These are phyloP conservation scores for Saccharomycopsis capsularis DNA, from an alignment of 805 yeast genomes.

Conservation along the genomic window DNA sequence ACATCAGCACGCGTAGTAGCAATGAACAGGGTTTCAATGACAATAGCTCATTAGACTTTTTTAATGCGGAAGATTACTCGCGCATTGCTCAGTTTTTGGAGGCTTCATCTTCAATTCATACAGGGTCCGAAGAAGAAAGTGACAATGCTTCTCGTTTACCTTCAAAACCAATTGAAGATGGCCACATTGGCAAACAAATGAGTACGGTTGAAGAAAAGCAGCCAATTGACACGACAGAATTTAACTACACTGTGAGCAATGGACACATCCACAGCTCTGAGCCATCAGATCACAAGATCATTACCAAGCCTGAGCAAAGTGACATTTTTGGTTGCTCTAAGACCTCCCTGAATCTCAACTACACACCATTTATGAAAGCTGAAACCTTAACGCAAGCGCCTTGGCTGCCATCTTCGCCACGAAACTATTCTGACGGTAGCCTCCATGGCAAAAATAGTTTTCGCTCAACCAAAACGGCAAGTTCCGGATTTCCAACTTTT, in stretches of 20 bases:
- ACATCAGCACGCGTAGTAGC: neutral
- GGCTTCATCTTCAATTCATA: neutral
- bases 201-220: neutral
- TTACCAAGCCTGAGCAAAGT: no score
- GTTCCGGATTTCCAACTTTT: neutral
- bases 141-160: neutral
- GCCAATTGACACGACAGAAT: neutral
- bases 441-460: neutral
- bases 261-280: no score
- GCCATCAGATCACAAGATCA: no score
- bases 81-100: conserved; percentile 15
- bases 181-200: neutral
- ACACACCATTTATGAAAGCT: neutral
- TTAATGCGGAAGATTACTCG: conserved; percentile 18
- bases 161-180: no score
- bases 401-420: no score
- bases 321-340: no score
- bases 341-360: neutral
- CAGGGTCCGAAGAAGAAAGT: neutral
- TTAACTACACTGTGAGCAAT: neutral
- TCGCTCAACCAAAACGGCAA: neutral
- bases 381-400: neutral
- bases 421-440: no score
- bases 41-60: conserved; percentile 9
- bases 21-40: neutral